Evolutionary conservation across 2,329 filamentous ascomycete species (phyloP).

Genomic region (Colletotrichum orchidophilum): DNA sequence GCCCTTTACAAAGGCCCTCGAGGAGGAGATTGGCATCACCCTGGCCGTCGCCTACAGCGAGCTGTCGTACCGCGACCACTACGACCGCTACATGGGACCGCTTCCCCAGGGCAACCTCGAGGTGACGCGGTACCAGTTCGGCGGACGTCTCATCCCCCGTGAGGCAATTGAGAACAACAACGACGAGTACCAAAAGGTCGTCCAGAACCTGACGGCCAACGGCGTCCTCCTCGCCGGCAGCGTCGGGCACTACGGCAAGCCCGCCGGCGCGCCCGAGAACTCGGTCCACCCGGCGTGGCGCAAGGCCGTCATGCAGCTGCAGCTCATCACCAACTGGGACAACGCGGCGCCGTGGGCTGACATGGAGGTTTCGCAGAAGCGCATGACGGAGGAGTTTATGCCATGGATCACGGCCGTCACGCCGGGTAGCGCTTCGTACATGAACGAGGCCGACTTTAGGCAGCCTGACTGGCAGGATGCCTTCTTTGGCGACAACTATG

Average conservation of each 20-base stretch:
- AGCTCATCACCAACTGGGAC: constrained; percentile 42
- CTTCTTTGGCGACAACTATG: constrained; percentile 60
- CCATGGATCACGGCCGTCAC: constrained; percentile 47
- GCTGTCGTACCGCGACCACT: constrained; percentile 45
- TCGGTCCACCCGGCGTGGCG: constrained; percentile 51
- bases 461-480: constrained; percentile 52
- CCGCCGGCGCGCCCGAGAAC: constrained; percentile 43
- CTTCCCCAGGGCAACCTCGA: constrained; percentile 45
- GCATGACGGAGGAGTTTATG: constrained; percentile 44
- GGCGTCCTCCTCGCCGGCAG: constrained; percentile 43
- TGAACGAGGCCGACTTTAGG: constrained; percentile 61
- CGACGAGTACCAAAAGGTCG: constrained; percentile 40
- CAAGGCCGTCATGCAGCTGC: constrained; percentile 43
- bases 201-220: constrained; percentile 42
- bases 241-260: constrained; percentile 42
- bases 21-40: constrained; percentile 38
- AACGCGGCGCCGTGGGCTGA: constrained; percentile 35
- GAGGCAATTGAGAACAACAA: constrained; percentile 42
- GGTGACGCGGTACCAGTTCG: constrained; percentile 45
- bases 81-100: constrained; percentile 47
- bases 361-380: constrained; percentile 40
- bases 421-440: constrained; percentile 54
- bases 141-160: constrained; percentile 48
- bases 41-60: constrained; percentile 38
- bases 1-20: constrained; percentile 42